Evolutionary conservation across 805 yeast genomes (phyloP), one percentile per base, ranked within the genome.

Genomic region (Geotrichum ghanense): DNA sequence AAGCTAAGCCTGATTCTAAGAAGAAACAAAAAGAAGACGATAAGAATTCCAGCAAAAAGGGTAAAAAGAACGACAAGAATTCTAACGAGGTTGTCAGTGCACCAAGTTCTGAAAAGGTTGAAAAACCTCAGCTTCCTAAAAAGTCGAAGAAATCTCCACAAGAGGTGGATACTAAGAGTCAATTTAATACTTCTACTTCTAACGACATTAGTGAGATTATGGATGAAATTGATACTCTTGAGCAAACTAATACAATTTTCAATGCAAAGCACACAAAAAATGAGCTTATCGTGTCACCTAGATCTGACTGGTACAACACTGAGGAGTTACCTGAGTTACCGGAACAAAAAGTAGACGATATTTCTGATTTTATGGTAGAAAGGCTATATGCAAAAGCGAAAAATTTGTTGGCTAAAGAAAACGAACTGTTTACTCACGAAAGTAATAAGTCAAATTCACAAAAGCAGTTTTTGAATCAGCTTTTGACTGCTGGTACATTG

Each of bases 401-500:
- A 56, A 69, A 67, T 39, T 67, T 81, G 17, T 67, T 86, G 21
- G 83, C 82, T 46, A 65, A 68, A 16, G 97, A 92, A 50, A 87
- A 86, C 62, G 72, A 74, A 48, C 57, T 71, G 0, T 90, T 84
- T 61, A 73, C 76, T 51, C 81, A 79, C 50, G 94, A 82, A 60
- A 81, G 81, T 60, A 76, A 83, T 47, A 79, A 79, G 53, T 75
- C 81, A 47, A 78, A 82, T 35, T 83, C 94, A 3, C 96, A 84
- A 68, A 80, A 78, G 61, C 82, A 85, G 71, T 90, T 90, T 63
- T 77, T 87, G 71, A 75, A 90, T 1, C 94, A 90, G 65, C 82
- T 92, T 55, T 74, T 92, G 57, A 73, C 88, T 3, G 82, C 79
- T 54, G 98, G 98, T 84, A 92, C 98, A 0, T 72, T 90, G 56